A percentile compares a stretch with the other conserved stretches of the same genome.
Conservation (phyloP, 805 yeast species). For the Huiozyma sinensis region DNA sequence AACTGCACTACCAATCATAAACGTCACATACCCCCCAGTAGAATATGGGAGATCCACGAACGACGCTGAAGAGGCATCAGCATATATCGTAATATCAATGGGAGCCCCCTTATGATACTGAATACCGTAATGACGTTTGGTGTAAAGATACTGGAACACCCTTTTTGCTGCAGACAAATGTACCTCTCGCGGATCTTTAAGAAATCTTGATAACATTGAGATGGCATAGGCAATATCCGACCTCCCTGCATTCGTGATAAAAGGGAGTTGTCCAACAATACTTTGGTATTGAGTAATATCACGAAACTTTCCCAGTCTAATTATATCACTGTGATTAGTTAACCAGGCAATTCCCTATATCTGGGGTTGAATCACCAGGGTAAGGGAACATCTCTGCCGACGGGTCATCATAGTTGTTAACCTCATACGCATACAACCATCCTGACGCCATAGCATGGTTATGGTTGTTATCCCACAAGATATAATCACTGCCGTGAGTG, state of each 20-base stretch:
- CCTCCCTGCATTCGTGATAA: conserved; percentile 6
- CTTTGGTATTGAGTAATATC: conserved; percentile 3
- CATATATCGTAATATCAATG: neutral
- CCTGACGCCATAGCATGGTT: no score
- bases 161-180: conserved; percentile 3
- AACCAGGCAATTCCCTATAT: no score
- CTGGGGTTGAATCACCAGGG: no score
- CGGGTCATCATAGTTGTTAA: no score
- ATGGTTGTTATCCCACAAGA: no score
- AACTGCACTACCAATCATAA: conserved; percentile 4
- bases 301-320: no score
- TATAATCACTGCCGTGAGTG: no score
- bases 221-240: conserved; percentile 7
- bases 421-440: no score
- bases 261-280: conserved; percentile 3
- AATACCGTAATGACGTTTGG: conserved; percentile 1
- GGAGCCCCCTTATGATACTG: conserved; percentile 2
- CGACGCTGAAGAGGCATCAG: conserved; percentile 7
- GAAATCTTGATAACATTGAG: conserved; percentile 4
- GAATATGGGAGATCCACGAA: conserved; percentile 4
- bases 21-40: conserved; percentile 7
- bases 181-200: conserved; percentile 2
- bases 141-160: conserved; percentile 3
- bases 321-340: no score
- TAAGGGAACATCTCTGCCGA: no score